Evolutionary conservation across 176 grass and related monocot genomes (phyloP).

Genomic region (Guadua angustifolia): DNA sequence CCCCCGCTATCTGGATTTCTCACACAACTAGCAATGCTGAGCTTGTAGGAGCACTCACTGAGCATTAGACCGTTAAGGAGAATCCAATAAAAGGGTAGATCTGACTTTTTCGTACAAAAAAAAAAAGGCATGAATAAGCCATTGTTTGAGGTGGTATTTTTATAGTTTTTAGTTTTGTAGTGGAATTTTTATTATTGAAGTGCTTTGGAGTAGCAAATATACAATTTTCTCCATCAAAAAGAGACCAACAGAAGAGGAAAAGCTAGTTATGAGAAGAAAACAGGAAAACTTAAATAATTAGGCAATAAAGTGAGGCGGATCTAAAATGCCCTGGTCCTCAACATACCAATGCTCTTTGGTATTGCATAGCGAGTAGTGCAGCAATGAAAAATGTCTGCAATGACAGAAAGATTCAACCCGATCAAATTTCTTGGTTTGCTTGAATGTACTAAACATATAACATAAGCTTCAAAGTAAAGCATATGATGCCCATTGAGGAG

Average conservation of each 20-base stretch:
- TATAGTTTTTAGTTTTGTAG: background rate
- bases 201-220: slow-evolving; percentile 2
- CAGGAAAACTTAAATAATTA: background rate
- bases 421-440: slow-evolving; percentile 36
- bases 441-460: slow-evolving; percentile 3
- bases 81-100: background rate
- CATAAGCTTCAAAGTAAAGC: background rate
- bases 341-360: slow-evolving; percentile 84
- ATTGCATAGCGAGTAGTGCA: slow-evolving; percentile 93
- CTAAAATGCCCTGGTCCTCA: slow-evolving; percentile 13
- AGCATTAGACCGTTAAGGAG: background rate
- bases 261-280: background rate
- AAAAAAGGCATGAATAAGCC: background rate
- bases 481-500: background rate
- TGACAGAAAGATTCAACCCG: slow-evolving; percentile 19
- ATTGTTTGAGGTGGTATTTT: background rate
- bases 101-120: background rate
- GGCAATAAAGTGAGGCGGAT: background rate
- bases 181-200: background rate
- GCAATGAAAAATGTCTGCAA: slow-evolving; percentile 97
- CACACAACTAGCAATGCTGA: background rate
- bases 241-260: background rate
- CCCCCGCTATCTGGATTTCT: background rate
- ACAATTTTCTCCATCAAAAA: slow-evolving; percentile 22
- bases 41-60: slow-evolving; percentile 4